These are phyloP conservation scores for Scenedesmus sp. DNA, from an alignment of 163 green algal species.

Conservation along the genomic window DNA sequence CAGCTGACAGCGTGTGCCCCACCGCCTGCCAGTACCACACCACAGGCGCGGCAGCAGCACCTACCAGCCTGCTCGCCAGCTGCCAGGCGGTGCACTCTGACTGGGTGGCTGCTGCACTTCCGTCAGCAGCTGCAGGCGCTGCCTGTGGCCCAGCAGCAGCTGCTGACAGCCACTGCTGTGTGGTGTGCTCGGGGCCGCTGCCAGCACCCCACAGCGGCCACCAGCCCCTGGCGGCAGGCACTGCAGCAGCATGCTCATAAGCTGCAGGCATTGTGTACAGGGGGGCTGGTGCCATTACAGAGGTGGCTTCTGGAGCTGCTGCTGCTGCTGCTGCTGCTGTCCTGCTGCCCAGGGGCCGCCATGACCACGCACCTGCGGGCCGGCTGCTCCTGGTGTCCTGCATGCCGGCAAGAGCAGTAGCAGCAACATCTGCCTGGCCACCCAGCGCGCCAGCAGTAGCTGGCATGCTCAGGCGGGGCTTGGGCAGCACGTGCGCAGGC, in stretches of 20 bases:
- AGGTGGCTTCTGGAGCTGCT: neutral
- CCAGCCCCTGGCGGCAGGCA: neutral
- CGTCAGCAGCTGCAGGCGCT: neutral
- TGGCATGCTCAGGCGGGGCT: neutral
- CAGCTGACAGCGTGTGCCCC: neutral
- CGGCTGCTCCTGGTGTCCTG: neutral
- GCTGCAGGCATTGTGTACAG: neutral
- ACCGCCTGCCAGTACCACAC: conserved; percentile 38
- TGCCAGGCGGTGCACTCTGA: neutral
- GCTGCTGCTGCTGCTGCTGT: neutral
- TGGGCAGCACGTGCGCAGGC: neutral
- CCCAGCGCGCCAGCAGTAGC: neutral
- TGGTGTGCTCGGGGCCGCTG: neutral
- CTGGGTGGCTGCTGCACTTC: neutral
- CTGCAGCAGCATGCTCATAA: neutral
- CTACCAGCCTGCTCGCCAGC: neutral
- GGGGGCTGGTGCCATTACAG: neutral
- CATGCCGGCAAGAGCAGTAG: neutral
- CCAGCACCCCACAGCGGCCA: neutral
- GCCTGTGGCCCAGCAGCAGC: conserved; percentile 1
- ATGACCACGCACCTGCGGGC: neutral
- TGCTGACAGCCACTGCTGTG: neutral
- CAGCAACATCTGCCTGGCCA: neutral
- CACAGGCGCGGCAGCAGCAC: neutral
- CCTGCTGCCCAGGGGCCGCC: neutral